Evolutionary conservation across 345 rosid species (phyloP).

Genomic region (Brassica cretica): DNA sequence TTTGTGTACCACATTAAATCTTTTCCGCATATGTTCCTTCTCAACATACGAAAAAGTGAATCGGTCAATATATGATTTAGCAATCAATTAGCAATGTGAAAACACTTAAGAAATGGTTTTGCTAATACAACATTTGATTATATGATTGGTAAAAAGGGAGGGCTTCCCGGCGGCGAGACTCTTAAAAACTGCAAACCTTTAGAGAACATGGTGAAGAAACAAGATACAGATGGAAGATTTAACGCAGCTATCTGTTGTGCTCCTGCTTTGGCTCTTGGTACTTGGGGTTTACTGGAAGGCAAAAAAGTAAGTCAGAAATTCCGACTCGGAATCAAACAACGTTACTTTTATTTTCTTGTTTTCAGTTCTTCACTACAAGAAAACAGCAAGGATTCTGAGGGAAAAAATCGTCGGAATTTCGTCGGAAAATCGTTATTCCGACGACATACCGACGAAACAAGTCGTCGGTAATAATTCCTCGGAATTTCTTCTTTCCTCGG

Average conservation of each 20-base stretch:
- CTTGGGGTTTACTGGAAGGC: constrained; percentile 90
- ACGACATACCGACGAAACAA: no score
- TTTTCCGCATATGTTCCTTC: background rate
- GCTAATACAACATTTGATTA: background rate
- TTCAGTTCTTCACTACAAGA: no score
- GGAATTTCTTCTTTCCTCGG: no score
- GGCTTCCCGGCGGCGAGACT: constrained; percentile 83
- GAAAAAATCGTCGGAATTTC: no score
- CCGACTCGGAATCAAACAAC: background rate
- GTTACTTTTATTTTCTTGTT: background rate
- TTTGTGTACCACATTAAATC: no score
- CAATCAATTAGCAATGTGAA: background rate
- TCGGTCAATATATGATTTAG: background rate
- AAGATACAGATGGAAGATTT: constrained; percentile 68
- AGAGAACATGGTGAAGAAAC: constrained; percentile 77
- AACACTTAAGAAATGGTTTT: background rate
- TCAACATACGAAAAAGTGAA: background rate
- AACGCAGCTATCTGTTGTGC: constrained; percentile 91
- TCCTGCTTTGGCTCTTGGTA: constrained; percentile 82
- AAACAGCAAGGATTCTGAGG: no score
- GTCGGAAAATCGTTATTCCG: no score
- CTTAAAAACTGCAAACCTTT: constrained; percentile 64
- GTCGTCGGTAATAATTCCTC: no score
- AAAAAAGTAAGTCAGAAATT: constrained; percentile 50
- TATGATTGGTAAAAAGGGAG: constrained; percentile 56